Conservation (phyloP, 305 asterid species). For the Fraxinus floribunda region DNA sequence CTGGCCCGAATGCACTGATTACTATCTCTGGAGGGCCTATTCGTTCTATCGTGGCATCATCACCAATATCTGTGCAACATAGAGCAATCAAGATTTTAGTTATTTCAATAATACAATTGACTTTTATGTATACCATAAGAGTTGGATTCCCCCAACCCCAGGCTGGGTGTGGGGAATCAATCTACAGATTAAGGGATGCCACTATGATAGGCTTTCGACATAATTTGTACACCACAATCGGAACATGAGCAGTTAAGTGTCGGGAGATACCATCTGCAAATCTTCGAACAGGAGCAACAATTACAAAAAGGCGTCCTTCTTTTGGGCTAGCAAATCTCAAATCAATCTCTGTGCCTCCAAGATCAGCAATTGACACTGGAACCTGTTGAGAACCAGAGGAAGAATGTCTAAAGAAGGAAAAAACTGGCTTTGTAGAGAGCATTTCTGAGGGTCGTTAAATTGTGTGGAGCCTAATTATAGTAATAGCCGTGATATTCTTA, state of each 20-base stretch:
- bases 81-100: conserved; percentile 16
- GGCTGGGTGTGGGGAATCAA: not conserved
- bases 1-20: conserved; percentile 95
- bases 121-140: not conserved
- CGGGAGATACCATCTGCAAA: conserved; percentile 58
- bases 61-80: conserved; percentile 59
- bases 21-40: conserved; percentile 89
- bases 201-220: not conserved
- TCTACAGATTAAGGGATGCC: not conserved
- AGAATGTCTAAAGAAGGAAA: not conserved
- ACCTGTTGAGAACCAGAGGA: conserved; percentile 33
- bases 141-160: not conserved
- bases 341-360: conserved; percentile 63
- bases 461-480: not conserved
- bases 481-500: not conserved
- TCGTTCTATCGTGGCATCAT: conserved; percentile 68
- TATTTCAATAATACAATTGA: not conserved
- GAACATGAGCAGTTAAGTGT: not conserved
- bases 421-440: not conserved
- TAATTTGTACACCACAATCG: not conserved
- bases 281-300: conserved; percentile 89
- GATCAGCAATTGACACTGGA: conserved; percentile 60
- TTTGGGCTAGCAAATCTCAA: conserved; percentile 56
- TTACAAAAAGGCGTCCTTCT: conserved; percentile 73
- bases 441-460: not conserved